These are phyloP conservation scores for Sclerotinia glacialis DNA, from an alignment of 2,329 filamentous ascomycete species.

Conservation along the genomic window DNA sequence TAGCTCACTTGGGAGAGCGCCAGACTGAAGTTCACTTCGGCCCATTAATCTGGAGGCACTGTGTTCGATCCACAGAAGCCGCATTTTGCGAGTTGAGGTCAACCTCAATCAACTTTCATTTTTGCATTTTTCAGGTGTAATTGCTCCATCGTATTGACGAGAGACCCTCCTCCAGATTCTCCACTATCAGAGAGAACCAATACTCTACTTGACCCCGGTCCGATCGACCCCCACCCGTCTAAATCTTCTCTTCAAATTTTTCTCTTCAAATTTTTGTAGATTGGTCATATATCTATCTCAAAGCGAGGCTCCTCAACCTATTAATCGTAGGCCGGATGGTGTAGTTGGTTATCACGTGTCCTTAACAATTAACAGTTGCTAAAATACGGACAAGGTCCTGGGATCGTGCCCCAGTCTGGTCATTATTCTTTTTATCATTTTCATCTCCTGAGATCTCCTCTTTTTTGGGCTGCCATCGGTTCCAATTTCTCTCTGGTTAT, in stretches of 20 bases:
- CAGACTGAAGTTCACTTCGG: no score
- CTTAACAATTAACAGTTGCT: constrained; percentile 5
- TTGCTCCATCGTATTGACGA: not conserved
- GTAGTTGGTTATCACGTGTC: constrained; percentile 10
- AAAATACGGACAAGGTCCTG: constrained; percentile 10
- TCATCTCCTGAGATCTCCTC: no score
- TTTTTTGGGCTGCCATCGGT: no score
- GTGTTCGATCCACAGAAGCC: no score
- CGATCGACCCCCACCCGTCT: not conserved
- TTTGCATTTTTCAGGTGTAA: not conserved
- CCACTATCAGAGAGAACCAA: not conserved
- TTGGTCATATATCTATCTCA: no score
- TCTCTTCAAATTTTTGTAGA: no score
- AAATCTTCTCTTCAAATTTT: not conserved
- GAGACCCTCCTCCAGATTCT: not conserved
- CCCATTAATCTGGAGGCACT: no score
- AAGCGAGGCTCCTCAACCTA: no score
- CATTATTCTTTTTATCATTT: not conserved
- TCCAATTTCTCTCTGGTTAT: no score
- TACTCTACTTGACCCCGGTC: not conserved
- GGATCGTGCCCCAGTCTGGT: constrained; percentile 11
- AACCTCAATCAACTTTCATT: not conserved
- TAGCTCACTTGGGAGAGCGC: no score
- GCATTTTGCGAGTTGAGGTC: no score
- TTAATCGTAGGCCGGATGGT: not conserved